These are phyloP conservation scores for Francoa sonchifolia DNA, from an alignment of 441 rosid species.

Conservation along the genomic window DNA sequence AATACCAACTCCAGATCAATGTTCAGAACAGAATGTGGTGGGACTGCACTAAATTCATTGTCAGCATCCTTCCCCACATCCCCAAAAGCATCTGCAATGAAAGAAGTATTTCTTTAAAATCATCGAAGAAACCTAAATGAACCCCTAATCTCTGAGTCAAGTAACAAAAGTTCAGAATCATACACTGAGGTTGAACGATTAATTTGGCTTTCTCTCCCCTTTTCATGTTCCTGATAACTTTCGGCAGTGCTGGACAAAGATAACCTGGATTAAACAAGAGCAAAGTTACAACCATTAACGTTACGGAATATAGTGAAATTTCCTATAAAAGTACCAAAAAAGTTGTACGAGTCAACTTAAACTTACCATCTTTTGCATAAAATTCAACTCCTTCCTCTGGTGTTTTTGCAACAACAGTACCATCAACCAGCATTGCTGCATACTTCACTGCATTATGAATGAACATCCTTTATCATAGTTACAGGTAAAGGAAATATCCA, in stretches of 20 bases:
- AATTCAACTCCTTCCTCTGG: constrained; percentile 41
- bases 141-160: background rate
- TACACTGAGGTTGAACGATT: constrained; percentile 43
- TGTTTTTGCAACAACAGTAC: constrained; percentile 30
- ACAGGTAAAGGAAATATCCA: no score
- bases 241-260: constrained; percentile 40
- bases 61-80: constrained; percentile 20
- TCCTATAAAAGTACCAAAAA: constrained; percentile 4
- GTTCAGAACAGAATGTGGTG: constrained; percentile 29
- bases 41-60: constrained; percentile 17
- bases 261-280: constrained; percentile 25
- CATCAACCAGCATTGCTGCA: constrained; percentile 27
- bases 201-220: constrained; percentile 41
- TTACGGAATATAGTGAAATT: no score
- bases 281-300: no score
- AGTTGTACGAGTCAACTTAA: background rate
- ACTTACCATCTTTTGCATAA: constrained; percentile 44
- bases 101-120: no score
- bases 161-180: constrained; percentile 5
- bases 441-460: constrained; percentile 36
- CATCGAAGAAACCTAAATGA: no score
- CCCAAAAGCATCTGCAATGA: constrained; percentile 40
- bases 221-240: constrained; percentile 37
- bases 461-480: background rate
- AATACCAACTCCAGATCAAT: constrained; percentile 38